Percentiles rank a stretch among this genome's conserved stretches.
Conservation (phyloP, 805 yeast genomes). For the Yamadazyma nakazawae region DNA sequence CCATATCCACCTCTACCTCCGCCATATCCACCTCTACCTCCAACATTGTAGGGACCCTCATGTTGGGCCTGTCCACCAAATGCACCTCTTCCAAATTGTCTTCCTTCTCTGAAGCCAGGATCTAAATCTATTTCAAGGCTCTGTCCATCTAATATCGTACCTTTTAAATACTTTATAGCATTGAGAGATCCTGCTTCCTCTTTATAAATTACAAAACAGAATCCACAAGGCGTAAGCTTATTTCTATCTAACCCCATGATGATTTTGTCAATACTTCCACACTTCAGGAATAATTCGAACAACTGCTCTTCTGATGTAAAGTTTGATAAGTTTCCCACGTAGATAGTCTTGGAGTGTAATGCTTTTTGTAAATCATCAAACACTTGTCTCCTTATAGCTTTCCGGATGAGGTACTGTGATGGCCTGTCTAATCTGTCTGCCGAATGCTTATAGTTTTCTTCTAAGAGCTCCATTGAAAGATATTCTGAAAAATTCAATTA, state of each 20-base stretch:
- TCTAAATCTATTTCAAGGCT: conserved; percentile 84
- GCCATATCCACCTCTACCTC: conserved; percentile 38
- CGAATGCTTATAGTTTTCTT: conserved; percentile 55
- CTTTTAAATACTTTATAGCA: conserved; percentile 78
- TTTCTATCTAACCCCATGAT: conserved; percentile 94
- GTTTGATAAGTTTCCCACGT: conserved; percentile 87
- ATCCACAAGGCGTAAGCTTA: conserved; percentile 93
- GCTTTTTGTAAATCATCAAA: conserved; percentile 65
- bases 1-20: conserved; percentile 44
- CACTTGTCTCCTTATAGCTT: conserved; percentile 53
- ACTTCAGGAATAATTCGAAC: conserved; percentile 77
- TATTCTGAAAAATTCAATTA: background rate
- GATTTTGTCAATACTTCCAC: conserved; percentile 74
- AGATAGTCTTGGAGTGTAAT: conserved; percentile 68
- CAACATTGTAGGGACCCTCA: conserved; percentile 38
- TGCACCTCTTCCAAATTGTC: conserved; percentile 92
- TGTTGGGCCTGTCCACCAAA: conserved; percentile 90
- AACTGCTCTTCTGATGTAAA: conserved; percentile 95
- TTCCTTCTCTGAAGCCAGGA: conserved; percentile 93
- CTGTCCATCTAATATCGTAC: conserved; percentile 81
- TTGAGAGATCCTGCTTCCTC: conserved; percentile 68
- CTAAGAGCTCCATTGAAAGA: conserved; percentile 33
- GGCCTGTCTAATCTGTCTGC: conserved; percentile 70
- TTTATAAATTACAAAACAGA: conserved; percentile 84
- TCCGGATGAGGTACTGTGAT: conserved; percentile 61